A percentile compares a stretch with the other conserved stretches of the same genome.
These are phyloP conservation scores for Talaromyces thailandensis DNA, from an alignment of 495 filamentous ascomycete genomes.

Conservation along the genomic window DNA sequence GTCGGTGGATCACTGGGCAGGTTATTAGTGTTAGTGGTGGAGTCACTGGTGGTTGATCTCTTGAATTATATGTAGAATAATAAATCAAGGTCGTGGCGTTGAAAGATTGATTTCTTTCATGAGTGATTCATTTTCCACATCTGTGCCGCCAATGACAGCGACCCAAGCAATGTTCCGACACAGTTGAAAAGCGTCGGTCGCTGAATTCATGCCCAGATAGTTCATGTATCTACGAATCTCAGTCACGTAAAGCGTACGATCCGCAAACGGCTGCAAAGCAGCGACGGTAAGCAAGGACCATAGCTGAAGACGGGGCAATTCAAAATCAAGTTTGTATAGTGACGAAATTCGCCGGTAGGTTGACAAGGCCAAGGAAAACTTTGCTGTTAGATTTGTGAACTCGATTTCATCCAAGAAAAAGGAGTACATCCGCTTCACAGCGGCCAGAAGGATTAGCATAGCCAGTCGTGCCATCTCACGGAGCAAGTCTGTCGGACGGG, in stretches of 20 bases:
- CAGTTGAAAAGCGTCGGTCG: background rate
- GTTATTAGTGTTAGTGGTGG: constrained; percentile 39
- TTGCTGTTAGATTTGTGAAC: background rate
- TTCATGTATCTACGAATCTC: background rate
- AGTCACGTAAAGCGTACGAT: background rate
- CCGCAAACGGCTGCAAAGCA: constrained; percentile 1
- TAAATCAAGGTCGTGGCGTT: background rate
- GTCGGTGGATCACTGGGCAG: constrained; percentile 42
- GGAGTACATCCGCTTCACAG: background rate
- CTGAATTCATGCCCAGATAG: background rate
- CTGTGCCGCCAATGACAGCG: background rate
- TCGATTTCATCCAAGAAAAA: background rate
- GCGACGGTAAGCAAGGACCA: background rate
- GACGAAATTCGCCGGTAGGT: background rate
- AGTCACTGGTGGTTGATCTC: constrained; percentile 9
- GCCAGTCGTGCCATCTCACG: background rate
- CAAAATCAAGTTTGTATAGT: background rate
- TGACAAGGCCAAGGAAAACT: background rate
- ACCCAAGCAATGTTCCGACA: background rate
- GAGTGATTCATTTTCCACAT: background rate
- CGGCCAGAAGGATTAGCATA: background rate
- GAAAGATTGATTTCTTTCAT: background rate
- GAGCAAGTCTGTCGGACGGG: background rate
- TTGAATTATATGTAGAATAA: background rate
- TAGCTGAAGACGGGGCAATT: background rate